Conservation (phyloP, 2,329 filamentous ascomycete species). For the Fusarium pseudoanthophilum region DNA sequence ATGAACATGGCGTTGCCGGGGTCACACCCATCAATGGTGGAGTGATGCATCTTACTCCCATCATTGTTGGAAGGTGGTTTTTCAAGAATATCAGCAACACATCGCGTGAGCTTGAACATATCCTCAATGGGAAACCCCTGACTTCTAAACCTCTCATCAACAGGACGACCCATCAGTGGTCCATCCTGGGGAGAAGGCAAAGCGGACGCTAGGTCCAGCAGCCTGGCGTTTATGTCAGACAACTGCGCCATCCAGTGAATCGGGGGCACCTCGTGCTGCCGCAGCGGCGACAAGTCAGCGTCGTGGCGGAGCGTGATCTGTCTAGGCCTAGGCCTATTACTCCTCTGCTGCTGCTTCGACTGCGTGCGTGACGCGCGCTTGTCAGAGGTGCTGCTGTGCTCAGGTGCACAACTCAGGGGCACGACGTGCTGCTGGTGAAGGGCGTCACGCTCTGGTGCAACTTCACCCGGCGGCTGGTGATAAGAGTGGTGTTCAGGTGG, state of each 20-base stretch:
- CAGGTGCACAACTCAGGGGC: conserved; percentile 38
- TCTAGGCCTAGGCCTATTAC: conserved; percentile 41
- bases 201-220: conserved; percentile 52
- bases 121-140: conserved; percentile 54
- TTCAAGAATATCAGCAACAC: conserved; percentile 51
- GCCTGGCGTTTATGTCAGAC: conserved; percentile 51
- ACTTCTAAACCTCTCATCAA: conserved; percentile 38
- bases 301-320: conserved; percentile 49
- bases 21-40: conserved; percentile 46
- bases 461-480: conserved; percentile 15
- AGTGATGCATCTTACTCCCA: conserved; percentile 8
- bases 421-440: conserved; percentile 22
- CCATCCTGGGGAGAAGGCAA: conserved; percentile 46
- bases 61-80: conserved; percentile 31
- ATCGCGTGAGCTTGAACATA: conserved; percentile 54
- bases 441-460: conserved; percentile 34
- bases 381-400: conserved; percentile 39
- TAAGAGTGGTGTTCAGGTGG: conserved; percentile 3
- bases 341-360: conserved; percentile 34
- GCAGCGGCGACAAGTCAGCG: conserved; percentile 30
- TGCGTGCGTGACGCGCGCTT: conserved; percentile 40
- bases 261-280: conserved; percentile 35
- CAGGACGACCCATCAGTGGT: conserved; percentile 28
- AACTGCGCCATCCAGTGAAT: conserved; percentile 54
- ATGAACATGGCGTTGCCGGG: conserved; percentile 53